Base-by-base conservation (phyloP, 345 rosid species). In the Sonneratia caseolaris region DNA sequence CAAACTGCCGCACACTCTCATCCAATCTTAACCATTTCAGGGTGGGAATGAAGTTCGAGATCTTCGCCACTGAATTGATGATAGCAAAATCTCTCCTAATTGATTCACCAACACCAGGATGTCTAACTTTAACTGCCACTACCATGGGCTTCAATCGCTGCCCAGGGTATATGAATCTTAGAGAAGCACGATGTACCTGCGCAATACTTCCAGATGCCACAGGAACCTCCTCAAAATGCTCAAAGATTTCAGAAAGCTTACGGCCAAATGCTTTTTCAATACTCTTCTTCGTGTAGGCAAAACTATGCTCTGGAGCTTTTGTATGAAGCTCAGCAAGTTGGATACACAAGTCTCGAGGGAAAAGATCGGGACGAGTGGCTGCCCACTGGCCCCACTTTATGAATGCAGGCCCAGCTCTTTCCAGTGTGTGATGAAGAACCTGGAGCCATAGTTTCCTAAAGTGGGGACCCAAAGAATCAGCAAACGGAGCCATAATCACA, bases 311-410 rank as follows among this genome's bases (percentile, higher is more conserved):
- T 47, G 98, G 99, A 69, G 99, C 98, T 75, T 85, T 85, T 24
- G 82, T 86, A 64, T 96, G 99, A 70, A 96, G 97, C 82, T 90
- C 96, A 10, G 98, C 79, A 64, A 96, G 99, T 81, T 96, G 83
- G 69, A 79, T 81, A 79, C 98, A 92, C 70, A 96, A 68, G 84
- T 96, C 99, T 75, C 90, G 83, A 18, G 97, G 86, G 76, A 96
- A 92, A 75, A 90, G 87, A 79, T 96, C 99, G 19, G 99, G 98
- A 43, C 99, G 75, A 70, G 99, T 96, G 13, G 99, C 99, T 27
- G 97, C 91, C 98, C 99, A 96, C 70, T 96, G 99, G 36, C 99
- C 99, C 91, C 96, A 92, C 79, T 96, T 96, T 75, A 96, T 96
- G 72, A 96, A 92, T 45, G 99, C 99, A 68, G 99, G 99, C 73